Evolutionary conservation across 2,329 filamentous ascomycete species (phyloP).

Genomic region (Phaeosphaeria sp.): DNA sequence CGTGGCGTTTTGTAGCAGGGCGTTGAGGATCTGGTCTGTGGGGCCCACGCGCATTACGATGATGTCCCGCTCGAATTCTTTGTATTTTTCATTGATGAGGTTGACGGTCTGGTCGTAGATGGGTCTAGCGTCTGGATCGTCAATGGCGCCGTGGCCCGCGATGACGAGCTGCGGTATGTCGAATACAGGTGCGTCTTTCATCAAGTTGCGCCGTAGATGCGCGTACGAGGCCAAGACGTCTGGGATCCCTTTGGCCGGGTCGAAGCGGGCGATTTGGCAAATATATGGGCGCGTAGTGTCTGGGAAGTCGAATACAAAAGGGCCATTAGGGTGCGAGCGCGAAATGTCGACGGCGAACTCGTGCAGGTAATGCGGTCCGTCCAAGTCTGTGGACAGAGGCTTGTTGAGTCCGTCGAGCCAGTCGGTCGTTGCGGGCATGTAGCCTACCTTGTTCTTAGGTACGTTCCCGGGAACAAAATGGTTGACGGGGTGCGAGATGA

Average conservation of each 20-base stretch:
- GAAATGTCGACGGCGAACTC: constrained; percentile 71
- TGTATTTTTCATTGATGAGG: constrained; percentile 68
- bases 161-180: constrained; percentile 75
- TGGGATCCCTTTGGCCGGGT: constrained; percentile 81
- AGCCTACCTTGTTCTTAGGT: constrained; percentile 69
- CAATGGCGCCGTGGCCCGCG: constrained; percentile 79
- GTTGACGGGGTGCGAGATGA: constrained; percentile 81
- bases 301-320: constrained; percentile 62
- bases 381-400: constrained; percentile 67
- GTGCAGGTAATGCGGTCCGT: constrained; percentile 74
- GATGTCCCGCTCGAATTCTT: constrained; percentile 60
- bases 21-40: constrained; percentile 81
- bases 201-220: constrained; percentile 69
- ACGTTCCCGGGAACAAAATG: constrained; percentile 76
- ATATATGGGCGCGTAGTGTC: constrained; percentile 74
- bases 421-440: constrained; percentile 81
- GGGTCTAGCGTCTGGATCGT: constrained; percentile 76
- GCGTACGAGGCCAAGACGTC: constrained; percentile 79
- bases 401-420: constrained; percentile 88
- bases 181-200: constrained; percentile 56
- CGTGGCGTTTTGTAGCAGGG: constrained; percentile 73
- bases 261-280: constrained; percentile 80
- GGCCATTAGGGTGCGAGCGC: constrained; percentile 49
- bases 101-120: constrained; percentile 76
- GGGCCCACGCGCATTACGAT: constrained; percentile 79